Percentiles rank a stretch among this genome's conserved stretches.
Conservation (phyloP, 352 stramenopile species). For the Phytopythium chamaehyphon region DNA sequence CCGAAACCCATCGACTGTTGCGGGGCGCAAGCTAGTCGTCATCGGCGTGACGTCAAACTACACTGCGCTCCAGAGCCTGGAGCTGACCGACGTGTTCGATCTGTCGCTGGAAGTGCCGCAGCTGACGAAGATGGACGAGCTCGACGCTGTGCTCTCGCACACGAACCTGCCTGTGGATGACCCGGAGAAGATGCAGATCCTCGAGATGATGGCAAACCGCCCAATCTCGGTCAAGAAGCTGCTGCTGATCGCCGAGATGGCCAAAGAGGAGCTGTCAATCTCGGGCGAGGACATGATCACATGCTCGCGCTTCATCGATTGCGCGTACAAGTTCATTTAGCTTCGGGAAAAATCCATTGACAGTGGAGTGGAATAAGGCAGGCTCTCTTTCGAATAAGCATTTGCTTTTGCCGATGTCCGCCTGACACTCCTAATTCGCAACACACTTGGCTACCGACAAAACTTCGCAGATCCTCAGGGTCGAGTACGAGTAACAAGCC, state of each 20-base stretch:
- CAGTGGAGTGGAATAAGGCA: no score
- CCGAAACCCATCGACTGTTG: constrained; percentile 94
- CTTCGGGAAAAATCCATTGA: no score
- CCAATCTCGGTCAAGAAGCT: constrained; percentile 99
- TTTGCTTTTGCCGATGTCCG: no score
- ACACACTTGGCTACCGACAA: no score
- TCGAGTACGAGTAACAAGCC: constrained; percentile 82
- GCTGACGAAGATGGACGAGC: constrained; percentile 85
- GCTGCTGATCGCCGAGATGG: constrained; percentile 96
- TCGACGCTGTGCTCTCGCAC: constrained; percentile 84
- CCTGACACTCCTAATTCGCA: no score
- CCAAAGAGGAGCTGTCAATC: constrained; percentile 80
- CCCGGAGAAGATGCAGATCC: constrained; percentile 60
- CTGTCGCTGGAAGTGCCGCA: constrained; percentile 91
- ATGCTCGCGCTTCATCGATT: constrained; percentile 77
- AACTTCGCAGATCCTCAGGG: constrained; percentile 70
- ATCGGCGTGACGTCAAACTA: constrained; percentile 95
- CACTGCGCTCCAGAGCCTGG: constrained; percentile 90
- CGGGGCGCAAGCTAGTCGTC: constrained; percentile 93
- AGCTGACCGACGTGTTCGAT: constrained; percentile 94
- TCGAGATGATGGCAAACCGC: constrained; percentile 75
- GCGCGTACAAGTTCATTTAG: constrained; percentile 77
- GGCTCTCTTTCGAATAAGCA: no score
- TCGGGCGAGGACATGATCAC: constrained; percentile 70
- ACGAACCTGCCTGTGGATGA: constrained; percentile 73